Conservation (phyloP, 2,329 filamentous ascomycete species). For the Penicillium polonicum region DNA sequence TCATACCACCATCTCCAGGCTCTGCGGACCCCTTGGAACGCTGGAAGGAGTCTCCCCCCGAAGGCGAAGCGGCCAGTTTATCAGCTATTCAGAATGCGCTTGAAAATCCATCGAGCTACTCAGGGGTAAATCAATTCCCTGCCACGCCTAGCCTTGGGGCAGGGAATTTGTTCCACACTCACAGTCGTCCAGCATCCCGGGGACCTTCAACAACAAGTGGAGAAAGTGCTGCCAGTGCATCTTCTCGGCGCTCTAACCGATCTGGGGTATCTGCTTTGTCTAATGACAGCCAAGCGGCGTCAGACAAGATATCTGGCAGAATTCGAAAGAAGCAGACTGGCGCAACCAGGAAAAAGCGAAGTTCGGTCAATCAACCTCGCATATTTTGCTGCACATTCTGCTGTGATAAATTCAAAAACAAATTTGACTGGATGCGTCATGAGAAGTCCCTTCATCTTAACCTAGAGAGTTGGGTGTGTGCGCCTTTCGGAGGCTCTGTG, state of each 20-base stretch:
- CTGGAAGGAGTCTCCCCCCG: not conserved
- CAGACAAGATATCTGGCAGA: not conserved
- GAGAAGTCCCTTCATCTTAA: conserved; percentile 27
- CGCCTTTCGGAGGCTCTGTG: conserved; percentile 16
- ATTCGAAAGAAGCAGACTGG: not conserved
- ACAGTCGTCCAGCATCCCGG: not conserved
- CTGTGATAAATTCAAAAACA: conserved; percentile 27
- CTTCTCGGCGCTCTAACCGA: not conserved
- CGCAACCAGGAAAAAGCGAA: not conserved
- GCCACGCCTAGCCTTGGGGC: not conserved
- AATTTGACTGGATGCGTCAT: conserved; percentile 27
- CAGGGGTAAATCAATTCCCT: not conserved
- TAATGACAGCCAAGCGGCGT: not conserved
- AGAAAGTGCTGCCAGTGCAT: not conserved
- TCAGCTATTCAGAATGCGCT: not conserved
- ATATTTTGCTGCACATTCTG: conserved; percentile 27
- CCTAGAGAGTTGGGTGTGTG: conserved; percentile 22
- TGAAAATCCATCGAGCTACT: not conserved
- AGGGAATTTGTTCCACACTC: not conserved
- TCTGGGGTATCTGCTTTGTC: not conserved
- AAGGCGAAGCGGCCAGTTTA: not conserved
- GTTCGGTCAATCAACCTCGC: not conserved
- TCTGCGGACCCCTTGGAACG: not conserved
- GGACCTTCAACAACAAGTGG: not conserved
- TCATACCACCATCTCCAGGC: not conserved